Conservation (phyloP, 805 yeast species). For the Saccharomycopsis sp. region DNA sequence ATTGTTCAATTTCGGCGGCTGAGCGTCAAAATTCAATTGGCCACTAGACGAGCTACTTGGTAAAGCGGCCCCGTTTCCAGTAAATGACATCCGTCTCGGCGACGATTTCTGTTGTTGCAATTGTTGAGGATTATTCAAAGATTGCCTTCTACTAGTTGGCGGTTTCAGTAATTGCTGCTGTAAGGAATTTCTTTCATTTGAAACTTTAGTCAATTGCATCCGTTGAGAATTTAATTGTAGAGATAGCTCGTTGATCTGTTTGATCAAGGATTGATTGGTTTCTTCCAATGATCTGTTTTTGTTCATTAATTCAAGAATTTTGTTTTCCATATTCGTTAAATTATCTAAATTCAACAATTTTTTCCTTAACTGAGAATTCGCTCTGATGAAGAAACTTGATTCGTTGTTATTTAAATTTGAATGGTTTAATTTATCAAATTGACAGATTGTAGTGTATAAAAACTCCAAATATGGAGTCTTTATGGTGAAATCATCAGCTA, state of each 20-base stretch:
- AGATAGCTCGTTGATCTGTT: slow-evolving; percentile 22
- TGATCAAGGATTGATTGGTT: slow-evolving; percentile 14
- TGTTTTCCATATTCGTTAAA: slow-evolving; percentile 3
- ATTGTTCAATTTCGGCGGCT: slow-evolving; percentile 4
- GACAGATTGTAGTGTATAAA: slow-evolving; percentile 70
- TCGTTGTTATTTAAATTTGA: slow-evolving; percentile 25
- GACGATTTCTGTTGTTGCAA: slow-evolving; percentile 11
- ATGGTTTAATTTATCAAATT: slow-evolving; percentile 37
- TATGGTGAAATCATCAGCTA: slow-evolving; percentile 83
- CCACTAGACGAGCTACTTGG: slow-evolving; percentile 16
- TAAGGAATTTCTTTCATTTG: slow-evolving; percentile 22
- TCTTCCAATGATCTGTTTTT: slow-evolving; percentile 20
- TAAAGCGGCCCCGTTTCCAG: neutral
- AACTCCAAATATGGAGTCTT: slow-evolving; percentile 90
- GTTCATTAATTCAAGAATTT: slow-evolving; percentile 2
- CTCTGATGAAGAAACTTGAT: slow-evolving; percentile 29
- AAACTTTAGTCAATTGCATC: slow-evolving; percentile 3
- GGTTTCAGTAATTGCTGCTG: slow-evolving; percentile 24
- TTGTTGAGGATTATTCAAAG: slow-evolving; percentile 21
- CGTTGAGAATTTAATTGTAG: slow-evolving; percentile 17
- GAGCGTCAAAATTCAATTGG: slow-evolving; percentile 22
- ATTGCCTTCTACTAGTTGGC: slow-evolving; percentile 17
- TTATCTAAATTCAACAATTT: slow-evolving; percentile 2
- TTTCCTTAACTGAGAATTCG: slow-evolving; percentile 26
- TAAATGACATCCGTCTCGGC: neutral